phyloP scores from a whole-genome alignment of 495 filamentous ascomycete genomes.

The Evernia prunastri region DNA sequence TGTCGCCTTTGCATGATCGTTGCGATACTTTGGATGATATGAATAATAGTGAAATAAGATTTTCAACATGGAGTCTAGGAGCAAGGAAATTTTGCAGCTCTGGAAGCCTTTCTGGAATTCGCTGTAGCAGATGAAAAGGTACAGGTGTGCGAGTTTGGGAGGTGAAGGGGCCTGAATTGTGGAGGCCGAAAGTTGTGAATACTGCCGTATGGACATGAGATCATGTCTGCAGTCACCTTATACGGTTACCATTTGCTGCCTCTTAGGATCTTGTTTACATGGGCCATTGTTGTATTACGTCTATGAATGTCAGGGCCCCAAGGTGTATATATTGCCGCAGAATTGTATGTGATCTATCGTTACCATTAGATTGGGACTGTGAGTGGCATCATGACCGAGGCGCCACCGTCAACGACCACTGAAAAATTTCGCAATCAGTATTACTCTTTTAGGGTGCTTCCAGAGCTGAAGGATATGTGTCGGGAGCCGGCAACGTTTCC shows the following conservation, averaged over 20 bases:
- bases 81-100: not conserved
- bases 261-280: too few relatives aligned
- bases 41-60: slow-evolving; percentile 3
- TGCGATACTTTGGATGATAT: slow-evolving; percentile 7
- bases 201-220: too few relatives aligned
- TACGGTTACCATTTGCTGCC: too few relatives aligned
- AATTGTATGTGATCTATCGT: not conserved
- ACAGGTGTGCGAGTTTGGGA: slow-evolving; percentile 22
- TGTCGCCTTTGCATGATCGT: slow-evolving; percentile 24
- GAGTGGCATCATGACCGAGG: slow-evolving; percentile 33
- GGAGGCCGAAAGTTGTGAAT: slow-evolving; percentile 8
- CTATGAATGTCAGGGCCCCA: not conserved
- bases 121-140: slow-evolving; percentile 18
- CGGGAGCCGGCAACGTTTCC: too few relatives aligned
- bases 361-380: slow-evolving; percentile 17
- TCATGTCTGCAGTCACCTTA: too few relatives aligned
- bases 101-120: slow-evolving; percentile 24
- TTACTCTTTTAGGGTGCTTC: not conserved
- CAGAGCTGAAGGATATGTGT: too few relatives aligned
- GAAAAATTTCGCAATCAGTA: not conserved
- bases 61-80: slow-evolving; percentile 12
- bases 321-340: not conserved
- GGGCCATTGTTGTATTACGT: too few relatives aligned
- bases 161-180: slow-evolving; percentile 23
- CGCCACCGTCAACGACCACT: slow-evolving; percentile 48